Conservation (phyloP, 2,329 filamentous ascomycete species). For the Emmonsiellopsis sp. region DNA sequence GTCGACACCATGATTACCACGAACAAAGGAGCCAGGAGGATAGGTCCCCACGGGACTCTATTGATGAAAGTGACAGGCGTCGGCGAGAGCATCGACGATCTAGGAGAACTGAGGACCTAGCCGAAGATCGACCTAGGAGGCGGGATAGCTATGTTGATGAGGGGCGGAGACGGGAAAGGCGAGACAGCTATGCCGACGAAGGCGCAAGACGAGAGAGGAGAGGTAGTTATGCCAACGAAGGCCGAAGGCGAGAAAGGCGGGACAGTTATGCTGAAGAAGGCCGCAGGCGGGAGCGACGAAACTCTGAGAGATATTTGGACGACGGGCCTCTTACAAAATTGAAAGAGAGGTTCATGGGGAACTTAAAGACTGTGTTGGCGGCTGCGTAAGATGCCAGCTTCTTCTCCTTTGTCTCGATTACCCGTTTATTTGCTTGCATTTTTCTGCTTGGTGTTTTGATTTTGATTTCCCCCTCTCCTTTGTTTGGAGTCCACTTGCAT, state of each 20-base stretch:
- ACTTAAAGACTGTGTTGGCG: slow-evolving; percentile 8
- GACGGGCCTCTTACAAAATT: slow-evolving; percentile 6
- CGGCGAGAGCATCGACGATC: slow-evolving; percentile 6
- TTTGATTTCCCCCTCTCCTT: not conserved
- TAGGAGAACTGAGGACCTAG: slow-evolving; percentile 1
- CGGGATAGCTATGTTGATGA: slow-evolving; percentile 8
- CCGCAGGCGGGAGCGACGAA: not conserved
- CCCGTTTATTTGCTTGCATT: not conserved
- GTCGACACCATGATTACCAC: slow-evolving; percentile 10
- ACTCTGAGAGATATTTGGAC: slow-evolving; percentile 3
- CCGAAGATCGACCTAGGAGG: slow-evolving; percentile 1
- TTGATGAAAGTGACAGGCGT: not conserved
- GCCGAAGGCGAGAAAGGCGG: not conserved
- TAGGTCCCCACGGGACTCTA: slow-evolving; percentile 2
- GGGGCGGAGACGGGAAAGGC: not conserved
- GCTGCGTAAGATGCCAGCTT: slow-evolving; percentile 1
- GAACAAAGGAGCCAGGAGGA: slow-evolving; percentile 1
- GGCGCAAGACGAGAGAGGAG: not conserved
- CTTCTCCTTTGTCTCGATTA: not conserved
- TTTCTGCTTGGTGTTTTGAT: not conserved
- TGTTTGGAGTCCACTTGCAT: not conserved
- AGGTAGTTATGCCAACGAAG: slow-evolving; percentile 8
- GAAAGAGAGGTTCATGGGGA: slow-evolving; percentile 8
- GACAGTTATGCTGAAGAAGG: too few relatives aligned
- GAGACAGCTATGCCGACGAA: too few relatives aligned